A percentile compares a stretch with the other conserved stretches of the same genome.
Conservation (phyloP, 345 rosid genomes). For the Balakata baccata region DNA sequence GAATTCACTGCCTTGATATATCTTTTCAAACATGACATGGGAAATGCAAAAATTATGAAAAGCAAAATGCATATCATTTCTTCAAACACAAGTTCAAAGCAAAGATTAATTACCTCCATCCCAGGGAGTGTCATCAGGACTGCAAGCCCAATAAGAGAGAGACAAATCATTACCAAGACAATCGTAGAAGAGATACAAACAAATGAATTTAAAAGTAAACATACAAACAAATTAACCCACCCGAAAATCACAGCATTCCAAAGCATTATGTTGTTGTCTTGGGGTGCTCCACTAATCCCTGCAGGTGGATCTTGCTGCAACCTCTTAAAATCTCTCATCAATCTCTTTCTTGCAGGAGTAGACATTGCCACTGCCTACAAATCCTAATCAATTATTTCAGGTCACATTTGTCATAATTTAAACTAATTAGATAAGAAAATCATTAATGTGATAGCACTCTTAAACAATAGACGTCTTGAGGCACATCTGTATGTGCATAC, state of each 20-base stretch:
- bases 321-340: constrained; percentile 39
- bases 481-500: no score
- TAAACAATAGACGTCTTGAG: neutral
- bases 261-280: constrained; percentile 30
- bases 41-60: constrained; percentile 1
- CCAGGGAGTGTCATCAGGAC: constrained; percentile 79
- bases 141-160: constrained; percentile 35
- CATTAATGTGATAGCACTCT: neutral
- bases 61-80: neutral
- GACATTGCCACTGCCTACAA: constrained; percentile 16
- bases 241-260: constrained; percentile 39
- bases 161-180: neutral
- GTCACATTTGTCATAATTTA: neutral
- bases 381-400: neutral
- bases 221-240: neutral
- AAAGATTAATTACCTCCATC: constrained; percentile 61
- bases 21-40: neutral
- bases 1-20: neutral
- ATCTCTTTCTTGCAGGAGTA: constrained; percentile 34
- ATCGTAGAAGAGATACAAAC: constrained; percentile 8
- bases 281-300: constrained; percentile 34
- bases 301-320: constrained; percentile 37
- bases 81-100: constrained; percentile 1
- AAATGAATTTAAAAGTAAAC: neutral
- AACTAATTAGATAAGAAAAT: neutral